A percentile compares a stretch with the other conserved stretches of the same genome.
Conservation (phyloP, 441 rosid genomes). For the Pelargonium cotyledonis region DNA sequence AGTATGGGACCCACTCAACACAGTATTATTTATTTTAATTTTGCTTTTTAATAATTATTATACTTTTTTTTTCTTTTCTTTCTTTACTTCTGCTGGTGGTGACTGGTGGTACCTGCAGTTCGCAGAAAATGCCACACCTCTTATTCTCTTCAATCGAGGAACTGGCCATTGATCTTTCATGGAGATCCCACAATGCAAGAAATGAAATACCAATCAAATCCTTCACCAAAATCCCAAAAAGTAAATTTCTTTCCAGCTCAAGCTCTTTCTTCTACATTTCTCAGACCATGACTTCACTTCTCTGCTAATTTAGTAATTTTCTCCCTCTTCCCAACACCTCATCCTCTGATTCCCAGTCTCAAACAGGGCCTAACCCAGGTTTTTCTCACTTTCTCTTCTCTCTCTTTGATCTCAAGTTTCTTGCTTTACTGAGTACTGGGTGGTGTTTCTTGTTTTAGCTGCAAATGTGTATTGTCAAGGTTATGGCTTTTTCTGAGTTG, state of each 20-base stretch:
- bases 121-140: conserved; percentile 47
- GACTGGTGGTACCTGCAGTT: conserved; percentile 29
- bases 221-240: conserved; percentile 17
- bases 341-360: neutral
- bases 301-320: conserved; percentile 6
- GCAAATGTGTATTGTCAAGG: neutral
- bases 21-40: neutral
- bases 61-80: neutral
- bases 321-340: conserved; percentile 9
- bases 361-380: conserved; percentile 13
- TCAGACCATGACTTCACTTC: conserved; percentile 12
- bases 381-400: conserved; percentile 10
- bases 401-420: conserved; percentile 4
- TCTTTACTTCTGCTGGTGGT: conserved; percentile 12
- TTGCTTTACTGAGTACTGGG: conserved; percentile 1
- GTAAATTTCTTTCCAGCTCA: conserved; percentile 13
- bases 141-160: conserved; percentile 48
- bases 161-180: conserved; percentile 27
- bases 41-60: neutral
- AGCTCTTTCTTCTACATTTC: conserved; percentile 14
- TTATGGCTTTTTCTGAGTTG: conserved; percentile 7
- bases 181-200: conserved; percentile 28
- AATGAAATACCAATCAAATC: conserved; percentile 16
- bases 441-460: neutral
- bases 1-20: neutral